Percentiles rank a stretch among this genome's conserved stretches.
These are phyloP conservation scores for Calonectria naviculata DNA, from an alignment of 2,329 filamentous ascomycete genomes.

Conservation along the genomic window DNA sequence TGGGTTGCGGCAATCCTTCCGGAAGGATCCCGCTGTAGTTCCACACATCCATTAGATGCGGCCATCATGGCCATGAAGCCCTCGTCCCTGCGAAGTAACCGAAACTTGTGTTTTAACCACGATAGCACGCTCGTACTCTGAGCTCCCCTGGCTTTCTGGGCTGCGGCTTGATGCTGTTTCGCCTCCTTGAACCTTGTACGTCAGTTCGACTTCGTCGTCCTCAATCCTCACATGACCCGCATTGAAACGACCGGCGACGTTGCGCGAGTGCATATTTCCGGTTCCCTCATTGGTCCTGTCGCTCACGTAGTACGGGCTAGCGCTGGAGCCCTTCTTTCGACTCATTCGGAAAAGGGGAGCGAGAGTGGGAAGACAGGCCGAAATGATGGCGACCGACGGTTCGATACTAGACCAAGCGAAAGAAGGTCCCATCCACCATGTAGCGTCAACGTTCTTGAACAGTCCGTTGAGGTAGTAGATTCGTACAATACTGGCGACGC, in stretches of 20 bases:
- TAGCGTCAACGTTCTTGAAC: constrained; percentile 15
- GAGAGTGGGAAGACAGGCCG: constrained; percentile 25
- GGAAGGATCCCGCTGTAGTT: too few relatives aligned
- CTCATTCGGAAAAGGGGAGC: constrained; percentile 23
- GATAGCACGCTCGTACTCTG: constrained; percentile 18
- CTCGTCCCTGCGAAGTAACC: constrained; percentile 9
- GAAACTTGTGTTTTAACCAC: constrained; percentile 18
- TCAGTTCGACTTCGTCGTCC: constrained; percentile 26
- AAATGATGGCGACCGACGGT: constrained; percentile 26
- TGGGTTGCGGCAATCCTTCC: not conserved
- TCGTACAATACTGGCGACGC: constrained; percentile 26
- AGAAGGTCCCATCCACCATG: constrained; percentile 26
- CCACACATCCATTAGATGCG: not conserved
- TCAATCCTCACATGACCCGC: constrained; percentile 17
- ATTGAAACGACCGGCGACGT: constrained; percentile 19
- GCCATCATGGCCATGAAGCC: not conserved
- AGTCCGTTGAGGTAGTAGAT: constrained; percentile 27
- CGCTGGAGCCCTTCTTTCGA: constrained; percentile 15
- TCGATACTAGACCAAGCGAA: constrained; percentile 29
- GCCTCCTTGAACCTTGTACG: constrained; percentile 22
- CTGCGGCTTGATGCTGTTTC: constrained; percentile 1
- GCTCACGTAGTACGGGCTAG: constrained; percentile 17
- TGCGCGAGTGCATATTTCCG: constrained; percentile 16
- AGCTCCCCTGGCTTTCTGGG: constrained; percentile 18
- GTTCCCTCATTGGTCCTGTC: constrained; percentile 12